Conservation (phyloP, 2,329 filamentous ascomycete species). For the Sphaerulina vaccinii region DNA sequence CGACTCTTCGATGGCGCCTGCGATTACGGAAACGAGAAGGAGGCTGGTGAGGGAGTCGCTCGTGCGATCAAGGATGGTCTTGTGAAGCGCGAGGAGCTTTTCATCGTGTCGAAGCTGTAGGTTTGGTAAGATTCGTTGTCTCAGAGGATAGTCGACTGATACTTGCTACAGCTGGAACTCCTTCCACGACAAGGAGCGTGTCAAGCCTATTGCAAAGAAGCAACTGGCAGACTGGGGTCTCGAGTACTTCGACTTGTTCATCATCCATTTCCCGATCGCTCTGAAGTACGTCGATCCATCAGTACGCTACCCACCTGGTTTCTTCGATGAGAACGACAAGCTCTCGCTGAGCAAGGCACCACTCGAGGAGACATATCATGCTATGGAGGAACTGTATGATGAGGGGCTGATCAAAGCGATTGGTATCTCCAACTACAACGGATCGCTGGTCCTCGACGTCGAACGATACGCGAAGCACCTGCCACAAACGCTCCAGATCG, state of each 20-base stretch:
- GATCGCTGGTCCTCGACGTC: constrained; percentile 73
- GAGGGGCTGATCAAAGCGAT: constrained; percentile 69
- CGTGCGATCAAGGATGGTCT: constrained; percentile 78
- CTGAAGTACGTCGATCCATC: constrained; percentile 80
- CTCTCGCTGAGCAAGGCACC: constrained; percentile 67
- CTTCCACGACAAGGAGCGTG: constrained; percentile 78
- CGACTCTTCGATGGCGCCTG: constrained; percentile 61
- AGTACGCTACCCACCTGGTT: constrained; percentile 76
- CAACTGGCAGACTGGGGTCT: constrained; percentile 80
- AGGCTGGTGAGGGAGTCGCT: constrained; percentile 72
- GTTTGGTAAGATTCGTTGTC: background rate
- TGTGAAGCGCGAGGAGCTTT: constrained; percentile 81
- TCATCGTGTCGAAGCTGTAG: constrained; percentile 84
- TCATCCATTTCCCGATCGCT: constrained; percentile 78
- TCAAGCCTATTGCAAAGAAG: constrained; percentile 71
- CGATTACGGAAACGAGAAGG: constrained; percentile 81
- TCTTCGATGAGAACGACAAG: constrained; percentile 63
- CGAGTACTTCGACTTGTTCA: constrained; percentile 86
- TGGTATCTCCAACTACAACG: constrained; percentile 81
- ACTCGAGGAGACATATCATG: constrained; percentile 78
- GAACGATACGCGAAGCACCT: constrained; percentile 73
- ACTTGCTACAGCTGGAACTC: constrained; percentile 53
- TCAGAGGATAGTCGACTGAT: background rate
- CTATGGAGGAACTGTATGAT: constrained; percentile 73
- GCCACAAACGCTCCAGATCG: constrained; percentile 78